Evolutionary conservation across 805 yeast species (phyloP), one percentile per base, ranked within the genome.

Genomic region (Sporopachydermia quercuum): DNA sequence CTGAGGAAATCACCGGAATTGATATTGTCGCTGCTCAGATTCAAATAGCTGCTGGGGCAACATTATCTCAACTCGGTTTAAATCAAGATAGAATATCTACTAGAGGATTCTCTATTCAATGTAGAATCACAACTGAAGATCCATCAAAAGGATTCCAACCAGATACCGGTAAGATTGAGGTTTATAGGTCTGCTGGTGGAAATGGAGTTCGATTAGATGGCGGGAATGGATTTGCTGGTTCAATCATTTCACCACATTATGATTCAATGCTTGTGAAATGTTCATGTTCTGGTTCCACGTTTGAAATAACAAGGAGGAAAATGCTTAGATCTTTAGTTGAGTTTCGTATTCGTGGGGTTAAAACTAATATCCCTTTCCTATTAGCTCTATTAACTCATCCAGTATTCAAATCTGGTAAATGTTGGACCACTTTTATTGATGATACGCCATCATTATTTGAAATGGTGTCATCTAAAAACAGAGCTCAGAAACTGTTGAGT

Each of bases 191-290:
- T 37, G 80, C 89, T 13, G 93, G 93, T 66, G 94, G 94, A 71
- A 82, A 82, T 53, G 94, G 94, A 63, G 89, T 82, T 38, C 71
- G 94, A 68, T 68, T 82, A 53, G 93, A 81, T 54, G 93, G 93
- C 66, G 93, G 91, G 66, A 81, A 81, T 54, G 87, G 87, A 2
- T 81, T 78, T 58, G 84, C 85, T 13, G 93, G 93, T 49, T 76
- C 87, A 18, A 74, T 81, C 47, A 81, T 81, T 45, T 77, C 87
- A 19, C 91, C 93, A 37, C 89, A 81, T 60, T 82, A 82, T 59
- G 93, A 82, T 61, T 80, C 91, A 13, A 80, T 82, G 89, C 71
- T 82, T 70, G 93, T 82, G 43, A 82, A 82, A 59, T 82, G 93
- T 59, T 74, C 87, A 30, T 78, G 87, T 56, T 76, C 84, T 5